Conservation (phyloP, 306 rosid genomes). For the Betula pendula region DNA sequence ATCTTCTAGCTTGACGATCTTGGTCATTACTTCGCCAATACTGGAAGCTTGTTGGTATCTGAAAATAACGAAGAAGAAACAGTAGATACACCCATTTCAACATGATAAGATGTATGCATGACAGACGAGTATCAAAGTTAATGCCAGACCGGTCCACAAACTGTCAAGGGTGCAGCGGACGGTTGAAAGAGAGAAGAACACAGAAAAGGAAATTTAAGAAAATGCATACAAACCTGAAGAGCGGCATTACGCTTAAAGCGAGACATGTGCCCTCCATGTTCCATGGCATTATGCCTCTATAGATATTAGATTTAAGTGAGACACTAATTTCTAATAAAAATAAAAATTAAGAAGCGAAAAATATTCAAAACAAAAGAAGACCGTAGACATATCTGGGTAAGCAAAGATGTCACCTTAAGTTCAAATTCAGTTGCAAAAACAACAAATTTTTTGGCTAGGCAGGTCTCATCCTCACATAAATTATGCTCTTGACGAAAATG, state of each 20-base stretch:
- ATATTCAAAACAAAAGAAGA: constrained; percentile 1
- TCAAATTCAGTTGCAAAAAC: constrained; percentile 54
- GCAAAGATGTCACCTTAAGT: constrained; percentile 48
- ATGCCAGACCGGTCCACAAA: not conserved
- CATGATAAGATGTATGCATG: not conserved
- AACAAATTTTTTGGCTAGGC: constrained; percentile 55
- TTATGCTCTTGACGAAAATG: constrained; percentile 57
- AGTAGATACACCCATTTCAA: not conserved
- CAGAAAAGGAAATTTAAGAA: not conserved
- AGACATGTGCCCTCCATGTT: constrained; percentile 7
- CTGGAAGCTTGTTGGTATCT: constrained; percentile 14
- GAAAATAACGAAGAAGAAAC: not conserved
- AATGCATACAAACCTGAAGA: constrained; percentile 3
- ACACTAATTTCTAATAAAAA: not conserved
- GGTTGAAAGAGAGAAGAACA: not conserved
- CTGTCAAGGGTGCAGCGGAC: not conserved
- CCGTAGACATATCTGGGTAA: not conserved
- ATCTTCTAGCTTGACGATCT: not conserved
- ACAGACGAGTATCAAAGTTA: not conserved
- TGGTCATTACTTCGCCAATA: not conserved
- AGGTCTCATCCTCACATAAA: constrained; percentile 57
- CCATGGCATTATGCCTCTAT: constrained; percentile 17
- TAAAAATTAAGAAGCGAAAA: not conserved
- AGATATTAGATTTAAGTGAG: not conserved
- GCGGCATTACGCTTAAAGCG: not conserved